Base-by-base conservation (phyloP, 148 eudicot species). In the Rhododendron ferrugineum region DNA sequence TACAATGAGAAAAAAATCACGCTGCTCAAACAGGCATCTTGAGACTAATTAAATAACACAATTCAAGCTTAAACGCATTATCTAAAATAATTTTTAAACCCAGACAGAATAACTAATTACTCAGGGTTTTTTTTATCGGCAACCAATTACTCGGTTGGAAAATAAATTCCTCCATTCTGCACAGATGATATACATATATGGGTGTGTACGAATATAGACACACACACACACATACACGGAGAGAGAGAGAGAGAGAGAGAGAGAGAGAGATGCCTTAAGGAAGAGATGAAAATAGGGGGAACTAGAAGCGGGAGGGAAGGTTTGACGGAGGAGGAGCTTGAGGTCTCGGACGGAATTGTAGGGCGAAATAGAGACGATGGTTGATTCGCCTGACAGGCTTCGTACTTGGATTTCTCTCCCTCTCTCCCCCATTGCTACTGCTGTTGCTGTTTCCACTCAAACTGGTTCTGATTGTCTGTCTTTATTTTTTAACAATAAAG, bases 231-330 rank as follows among this genome's bases (percentile, higher is more conserved):
- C 73, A n/a, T 3, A 9, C 34, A 66, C 34, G 1, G 49, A 46
- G 49, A 46, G 49, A 46, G 49, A 46, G 58, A 6, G 78, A 73
- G 78, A 36, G 30, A 72, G n/a, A 22, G 30, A 37, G 70, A 84
- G 68, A 34, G 56, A 7, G 84, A 79, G 13, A 78, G 0, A 20
- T 89, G 86, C 99, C 91, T 90, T 91, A 78, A 91, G 89, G 84
- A 93, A 95, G 32, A 96, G 97, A 84, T 96, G 99, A 70, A 96
- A 96, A 84, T 87, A 87, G 78, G 95, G 86, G 60, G 92, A 92
- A 44, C 86, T 83, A 16, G 92, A 60, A 78, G 94, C 94, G 46
- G 95, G 93, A 83, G 91, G 85, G 85, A 93, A 96, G 9, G 52
- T 82, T 26, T 86, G 88, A 40, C 58, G 76, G 77, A 96, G 88